These are phyloP conservation scores for Thielaviopsis populi DNA, from an alignment of 2,329 filamentous ascomycete genomes.

Conservation along the genomic window DNA sequence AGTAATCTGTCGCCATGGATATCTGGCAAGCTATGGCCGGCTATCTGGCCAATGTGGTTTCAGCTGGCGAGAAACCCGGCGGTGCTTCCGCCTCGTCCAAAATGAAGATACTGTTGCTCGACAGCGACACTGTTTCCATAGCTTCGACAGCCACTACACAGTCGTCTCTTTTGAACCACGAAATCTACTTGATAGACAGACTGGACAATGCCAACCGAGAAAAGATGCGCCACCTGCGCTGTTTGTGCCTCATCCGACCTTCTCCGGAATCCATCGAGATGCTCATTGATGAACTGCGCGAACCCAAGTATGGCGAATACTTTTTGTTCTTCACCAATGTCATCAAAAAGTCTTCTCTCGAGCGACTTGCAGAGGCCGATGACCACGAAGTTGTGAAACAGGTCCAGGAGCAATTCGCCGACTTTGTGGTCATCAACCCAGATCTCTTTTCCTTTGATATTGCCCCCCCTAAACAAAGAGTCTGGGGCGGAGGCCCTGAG, in stretches of 20 bases:
- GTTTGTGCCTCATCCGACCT: constrained; percentile 82
- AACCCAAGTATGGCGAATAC: constrained; percentile 96
- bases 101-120: constrained; percentile 95
- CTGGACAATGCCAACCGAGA: constrained; percentile 80
- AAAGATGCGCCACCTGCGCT: constrained; percentile 95
- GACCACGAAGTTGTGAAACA: constrained; percentile 92
- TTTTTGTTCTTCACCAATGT: constrained; percentile 96
- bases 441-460: constrained; percentile 77
- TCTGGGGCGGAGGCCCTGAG: constrained; percentile 74
- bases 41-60: constrained; percentile 88
- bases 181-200: constrained; percentile 94
- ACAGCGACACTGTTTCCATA: constrained; percentile 85
- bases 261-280: constrained; percentile 85
- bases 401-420: constrained; percentile 92
- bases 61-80: constrained; percentile 26
- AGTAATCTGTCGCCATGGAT: constrained; percentile 51
- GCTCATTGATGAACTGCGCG: constrained; percentile 85
- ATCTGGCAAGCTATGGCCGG: constrained; percentile 82
- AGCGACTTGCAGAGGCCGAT: constrained; percentile 87
- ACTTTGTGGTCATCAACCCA: constrained; percentile 88
- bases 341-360: constrained; percentile 87
- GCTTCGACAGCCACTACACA: constrained; percentile 93
- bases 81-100: constrained; percentile 66
- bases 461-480: constrained; percentile 52
- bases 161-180: constrained; percentile 84